These are phyloP conservation scores for Crepidotus variabilis DNA, from an alignment of 768 basidiomycete genomes.

Conservation along the genomic window DNA sequence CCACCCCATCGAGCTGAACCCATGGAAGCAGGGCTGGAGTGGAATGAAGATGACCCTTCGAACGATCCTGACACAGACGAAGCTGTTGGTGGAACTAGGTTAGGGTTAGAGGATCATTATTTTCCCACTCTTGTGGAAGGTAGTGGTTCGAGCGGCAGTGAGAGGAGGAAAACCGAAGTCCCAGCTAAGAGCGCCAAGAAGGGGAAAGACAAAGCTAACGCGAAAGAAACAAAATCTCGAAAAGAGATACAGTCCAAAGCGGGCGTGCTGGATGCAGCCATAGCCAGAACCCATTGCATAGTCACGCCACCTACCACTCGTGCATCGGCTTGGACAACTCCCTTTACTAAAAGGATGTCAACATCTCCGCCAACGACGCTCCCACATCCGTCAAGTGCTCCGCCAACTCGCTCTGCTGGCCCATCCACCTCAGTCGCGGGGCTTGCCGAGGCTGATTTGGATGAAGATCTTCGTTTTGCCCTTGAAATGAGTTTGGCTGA, in stretches of 20 bases:
- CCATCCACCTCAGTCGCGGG: not conserved
- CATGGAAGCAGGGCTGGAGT: constrained; percentile 45
- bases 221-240: not conserved
- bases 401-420: not conserved
- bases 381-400: not conserved
- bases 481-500: constrained; percentile 73
- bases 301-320: constrained; percentile 6
- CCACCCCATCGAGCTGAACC: constrained; percentile 48
- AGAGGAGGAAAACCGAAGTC: not conserved
- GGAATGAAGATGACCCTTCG: constrained; percentile 1
- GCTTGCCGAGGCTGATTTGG: constrained; percentile 35
- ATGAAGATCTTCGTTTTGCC: constrained; percentile 62
- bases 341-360: constrained; percentile 23
- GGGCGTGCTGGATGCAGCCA: not conserved
- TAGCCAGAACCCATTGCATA: constrained; percentile 6
- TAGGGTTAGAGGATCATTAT: constrained; percentile 14
- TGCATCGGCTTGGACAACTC: constrained; percentile 36
- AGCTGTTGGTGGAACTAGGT: constrained; percentile 14
- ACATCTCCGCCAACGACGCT: constrained; percentile 5
- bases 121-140: constrained; percentile 16
- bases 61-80: constrained; percentile 16
- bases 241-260: not conserved
- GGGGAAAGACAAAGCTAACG: not conserved
- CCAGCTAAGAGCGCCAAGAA: not conserved
- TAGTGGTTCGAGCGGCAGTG: not conserved